These are phyloP conservation scores for Saprolegnia parasitica DNA, from an alignment of 352 stramenopile genomes.

Conservation along the genomic window DNA sequence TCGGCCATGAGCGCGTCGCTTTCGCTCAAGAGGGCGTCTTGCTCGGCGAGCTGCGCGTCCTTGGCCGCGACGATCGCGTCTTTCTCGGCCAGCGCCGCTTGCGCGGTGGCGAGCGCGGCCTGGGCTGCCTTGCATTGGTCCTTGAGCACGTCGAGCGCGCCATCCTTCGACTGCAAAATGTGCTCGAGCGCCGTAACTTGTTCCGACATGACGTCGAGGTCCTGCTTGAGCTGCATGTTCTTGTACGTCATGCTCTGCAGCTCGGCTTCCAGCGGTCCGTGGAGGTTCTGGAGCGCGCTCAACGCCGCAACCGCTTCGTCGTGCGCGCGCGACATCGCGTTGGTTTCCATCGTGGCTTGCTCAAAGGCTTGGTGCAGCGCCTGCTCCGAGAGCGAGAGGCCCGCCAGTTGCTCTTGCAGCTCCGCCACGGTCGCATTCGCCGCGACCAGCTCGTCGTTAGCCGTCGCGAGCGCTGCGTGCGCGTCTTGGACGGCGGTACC, in stretches of 20 bases:
- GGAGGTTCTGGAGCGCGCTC: not conserved
- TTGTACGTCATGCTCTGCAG: conserved; percentile 12
- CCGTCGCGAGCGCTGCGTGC: not conserved
- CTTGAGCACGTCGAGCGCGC: not conserved
- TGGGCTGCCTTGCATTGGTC: not conserved
- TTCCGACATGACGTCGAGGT: conserved; percentile 17
- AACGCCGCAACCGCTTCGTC: not conserved
- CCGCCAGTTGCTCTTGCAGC: not conserved
- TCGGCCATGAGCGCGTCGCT: conserved; percentile 4
- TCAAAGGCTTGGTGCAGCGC: conserved; percentile 8
- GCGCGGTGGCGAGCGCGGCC: not conserved
- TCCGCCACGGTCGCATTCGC: not conserved
- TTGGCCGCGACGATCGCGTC: not conserved
- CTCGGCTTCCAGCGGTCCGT: conserved; percentile 3
- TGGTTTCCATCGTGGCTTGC: conserved; percentile 7
- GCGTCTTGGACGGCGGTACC: conserved; percentile 1
- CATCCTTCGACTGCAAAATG: conserved; percentile 10
- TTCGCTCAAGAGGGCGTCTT: not conserved
- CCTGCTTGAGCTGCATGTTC: conserved; percentile 8
- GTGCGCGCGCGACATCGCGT: not conserved
- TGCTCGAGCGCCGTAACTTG: conserved; percentile 7
- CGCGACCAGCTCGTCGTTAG: not conserved
- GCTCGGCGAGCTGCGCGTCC: not conserved
- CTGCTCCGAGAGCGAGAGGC: not conserved
- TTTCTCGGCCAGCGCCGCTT: not conserved